These are phyloP conservation scores for Balansia obtecta DNA, from an alignment of 2,329 filamentous ascomycete genomes.

Conservation along the genomic window DNA sequence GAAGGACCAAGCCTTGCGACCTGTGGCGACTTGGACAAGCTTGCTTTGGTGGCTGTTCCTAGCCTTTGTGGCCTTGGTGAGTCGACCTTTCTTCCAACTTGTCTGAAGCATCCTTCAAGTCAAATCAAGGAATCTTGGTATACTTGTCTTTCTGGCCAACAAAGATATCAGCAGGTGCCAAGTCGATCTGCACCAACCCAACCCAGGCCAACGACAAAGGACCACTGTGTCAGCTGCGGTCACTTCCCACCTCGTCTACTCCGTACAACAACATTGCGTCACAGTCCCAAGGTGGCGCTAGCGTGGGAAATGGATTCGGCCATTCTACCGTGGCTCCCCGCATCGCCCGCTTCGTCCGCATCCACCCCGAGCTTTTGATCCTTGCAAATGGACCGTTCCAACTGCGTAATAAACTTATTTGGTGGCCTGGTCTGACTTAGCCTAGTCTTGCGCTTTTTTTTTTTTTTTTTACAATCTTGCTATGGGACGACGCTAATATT, in stretches of 20 bases:
- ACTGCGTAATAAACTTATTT: conserved; percentile 5
- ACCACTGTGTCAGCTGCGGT: not conserved
- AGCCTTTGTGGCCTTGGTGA: not conserved
- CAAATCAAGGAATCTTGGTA: not conserved
- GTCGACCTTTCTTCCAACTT: not conserved
- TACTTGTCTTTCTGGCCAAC: not conserved
- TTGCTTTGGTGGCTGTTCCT: conserved; percentile 1
- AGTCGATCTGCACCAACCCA: not conserved
- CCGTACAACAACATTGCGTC: not conserved
- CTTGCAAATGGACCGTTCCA: conserved; percentile 6
- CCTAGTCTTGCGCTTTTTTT: conserved; percentile 25
- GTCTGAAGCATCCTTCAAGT: not conserved
- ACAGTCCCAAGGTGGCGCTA: conserved; percentile 4
- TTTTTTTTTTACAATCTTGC: not conserved
- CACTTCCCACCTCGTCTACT: not conserved
- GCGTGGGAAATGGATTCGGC: conserved; percentile 5
- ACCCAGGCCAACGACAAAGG: not conserved
- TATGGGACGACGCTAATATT: not conserved
- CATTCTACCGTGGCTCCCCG: conserved; percentile 6
- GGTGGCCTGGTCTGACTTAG: not conserved
- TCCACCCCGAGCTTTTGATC: conserved; percentile 6
- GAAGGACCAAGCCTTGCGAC: not conserved
- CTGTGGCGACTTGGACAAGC: conserved; percentile 1
- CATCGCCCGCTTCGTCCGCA: conserved; percentile 6
- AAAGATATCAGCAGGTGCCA: not conserved